A percentile compares a stretch with the other conserved stretches of the same genome.
Conservation (phyloP, 768 basidiomycete genomes). For the Pilatotrama ljubarskyi region DNA sequence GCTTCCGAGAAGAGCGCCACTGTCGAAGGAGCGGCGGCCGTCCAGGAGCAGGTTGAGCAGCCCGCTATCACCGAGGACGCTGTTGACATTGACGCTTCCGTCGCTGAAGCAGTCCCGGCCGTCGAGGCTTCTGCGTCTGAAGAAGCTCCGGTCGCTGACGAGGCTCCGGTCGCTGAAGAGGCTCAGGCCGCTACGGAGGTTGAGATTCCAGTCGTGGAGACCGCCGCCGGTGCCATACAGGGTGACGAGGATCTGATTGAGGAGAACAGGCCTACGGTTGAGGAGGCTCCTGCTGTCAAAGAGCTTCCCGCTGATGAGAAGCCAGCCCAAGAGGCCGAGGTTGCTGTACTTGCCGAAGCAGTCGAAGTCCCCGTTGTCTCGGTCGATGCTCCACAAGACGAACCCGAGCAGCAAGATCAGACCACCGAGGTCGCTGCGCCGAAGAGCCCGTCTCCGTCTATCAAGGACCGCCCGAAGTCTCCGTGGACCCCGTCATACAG, state of each 20-base stretch:
- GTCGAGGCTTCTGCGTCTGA: neutral
- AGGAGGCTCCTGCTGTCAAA: neutral
- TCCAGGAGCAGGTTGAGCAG: neutral
- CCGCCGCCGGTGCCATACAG: neutral
- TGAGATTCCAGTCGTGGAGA: neutral
- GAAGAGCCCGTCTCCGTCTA: conserved; percentile 12
- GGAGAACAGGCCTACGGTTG: neutral
- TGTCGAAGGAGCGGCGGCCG: neutral
- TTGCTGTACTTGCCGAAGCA: neutral
- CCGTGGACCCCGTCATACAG: conserved; percentile 57
- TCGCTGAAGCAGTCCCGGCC: neutral
- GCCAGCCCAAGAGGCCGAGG: conserved; percentile 3
- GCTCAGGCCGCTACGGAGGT: neutral
- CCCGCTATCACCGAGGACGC: neutral
- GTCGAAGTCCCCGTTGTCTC: conserved; percentile 10
- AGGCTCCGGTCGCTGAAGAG: neutral
- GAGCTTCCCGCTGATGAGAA: neutral
- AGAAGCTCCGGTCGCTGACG: neutral
- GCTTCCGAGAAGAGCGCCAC: neutral
- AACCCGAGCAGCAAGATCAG: neutral
- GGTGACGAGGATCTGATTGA: neutral
- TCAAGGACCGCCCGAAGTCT: conserved; percentile 45
- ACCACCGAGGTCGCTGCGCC: neutral
- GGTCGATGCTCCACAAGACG: conserved; percentile 11
- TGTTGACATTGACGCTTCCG: neutral